phyloP scores from a whole-genome alignment of 345 rosid species.

The Brassica cretica region DNA sequence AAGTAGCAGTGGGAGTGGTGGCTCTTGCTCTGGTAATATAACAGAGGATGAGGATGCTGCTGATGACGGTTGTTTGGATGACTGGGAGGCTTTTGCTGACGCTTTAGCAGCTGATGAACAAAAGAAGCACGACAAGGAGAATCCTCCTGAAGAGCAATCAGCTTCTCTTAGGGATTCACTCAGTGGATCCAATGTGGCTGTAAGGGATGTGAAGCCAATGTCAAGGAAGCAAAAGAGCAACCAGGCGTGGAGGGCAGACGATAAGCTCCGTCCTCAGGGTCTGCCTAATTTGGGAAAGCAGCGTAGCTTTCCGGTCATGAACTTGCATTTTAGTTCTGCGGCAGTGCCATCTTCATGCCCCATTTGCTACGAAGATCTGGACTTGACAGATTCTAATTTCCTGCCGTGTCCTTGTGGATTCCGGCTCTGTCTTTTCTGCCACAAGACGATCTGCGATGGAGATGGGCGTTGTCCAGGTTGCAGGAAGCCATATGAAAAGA shows the following conservation, averaged over 20 bases:
- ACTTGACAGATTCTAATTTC: conserved; percentile 75
- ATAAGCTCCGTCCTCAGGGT: conserved; percentile 72
- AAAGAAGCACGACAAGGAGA: conserved; percentile 41
- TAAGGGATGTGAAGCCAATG: conserved; percentile 31
- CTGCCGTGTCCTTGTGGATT: conserved; percentile 88
- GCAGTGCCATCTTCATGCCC: conserved; percentile 57
- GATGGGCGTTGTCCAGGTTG: conserved; percentile 97
- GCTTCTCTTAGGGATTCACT: conserved; percentile 25
- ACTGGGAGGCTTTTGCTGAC: conserved; percentile 97
- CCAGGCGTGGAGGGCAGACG: conserved; percentile 86
- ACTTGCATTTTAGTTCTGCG: conserved; percentile 49
- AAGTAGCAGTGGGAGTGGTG: conserved; percentile 75
- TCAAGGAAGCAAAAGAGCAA: conserved; percentile 45
- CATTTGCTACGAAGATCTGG: conserved; percentile 86
- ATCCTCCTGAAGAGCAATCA: conserved; percentile 31
- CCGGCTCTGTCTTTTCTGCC: conserved; percentile 90
- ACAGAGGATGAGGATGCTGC: conserved; percentile 76
- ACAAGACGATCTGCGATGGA: conserved; percentile 88
- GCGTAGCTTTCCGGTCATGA: conserved; percentile 54
- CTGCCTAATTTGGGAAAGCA: conserved; percentile 79
- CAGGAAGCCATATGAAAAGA: conserved; percentile 70
- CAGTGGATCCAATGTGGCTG: conserved; percentile 28
- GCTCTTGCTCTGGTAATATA: conserved; percentile 79
- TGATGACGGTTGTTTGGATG: conserved; percentile 77
- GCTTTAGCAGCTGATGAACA: conserved; percentile 74